Conservation (phyloP, 2,329 filamentous ascomycete species). For the Penicillium verrucosum region DNA sequence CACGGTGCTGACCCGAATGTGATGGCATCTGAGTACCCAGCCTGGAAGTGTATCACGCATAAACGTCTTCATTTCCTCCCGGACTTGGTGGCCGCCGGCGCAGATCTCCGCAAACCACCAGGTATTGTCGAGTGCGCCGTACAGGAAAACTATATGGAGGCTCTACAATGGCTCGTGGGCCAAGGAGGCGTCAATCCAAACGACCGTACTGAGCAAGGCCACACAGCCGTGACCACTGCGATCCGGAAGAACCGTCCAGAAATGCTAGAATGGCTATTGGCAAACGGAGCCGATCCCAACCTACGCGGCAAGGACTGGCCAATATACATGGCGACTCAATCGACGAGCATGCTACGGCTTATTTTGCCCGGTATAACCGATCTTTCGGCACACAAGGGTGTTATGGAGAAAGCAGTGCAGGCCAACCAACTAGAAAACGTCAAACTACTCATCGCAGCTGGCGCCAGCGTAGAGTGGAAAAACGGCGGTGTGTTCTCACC, state of each 20-base stretch:
- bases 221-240: constrained; percentile 63
- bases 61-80: constrained; percentile 59
- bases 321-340: constrained; percentile 64
- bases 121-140: constrained; percentile 66
- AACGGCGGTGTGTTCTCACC: constrained; percentile 71
- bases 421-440: constrained; percentile 66
- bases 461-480: constrained; percentile 67
- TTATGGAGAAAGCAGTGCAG: constrained; percentile 65
- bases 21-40: constrained; percentile 61
- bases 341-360: constrained; percentile 58
- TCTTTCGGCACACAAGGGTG: constrained; percentile 50
- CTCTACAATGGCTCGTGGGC: constrained; percentile 59
- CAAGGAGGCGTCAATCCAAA: constrained; percentile 58
- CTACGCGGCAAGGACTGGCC: constrained; percentile 68
- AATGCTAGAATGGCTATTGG: constrained; percentile 58
- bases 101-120: constrained; percentile 57
- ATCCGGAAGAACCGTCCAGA: constrained; percentile 60
- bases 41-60: constrained; percentile 67
- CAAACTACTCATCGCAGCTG: constrained; percentile 62
- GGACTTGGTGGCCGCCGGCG: constrained; percentile 58
- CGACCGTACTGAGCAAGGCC: constrained; percentile 55
- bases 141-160: constrained; percentile 59
- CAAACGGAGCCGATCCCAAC: constrained; percentile 59
- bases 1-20: constrained; percentile 53
- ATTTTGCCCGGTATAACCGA: constrained; percentile 53